These are phyloP conservation scores for Teunomyces gatunensis DNA, from an alignment of 805 yeast species.

Conservation along the genomic window DNA sequence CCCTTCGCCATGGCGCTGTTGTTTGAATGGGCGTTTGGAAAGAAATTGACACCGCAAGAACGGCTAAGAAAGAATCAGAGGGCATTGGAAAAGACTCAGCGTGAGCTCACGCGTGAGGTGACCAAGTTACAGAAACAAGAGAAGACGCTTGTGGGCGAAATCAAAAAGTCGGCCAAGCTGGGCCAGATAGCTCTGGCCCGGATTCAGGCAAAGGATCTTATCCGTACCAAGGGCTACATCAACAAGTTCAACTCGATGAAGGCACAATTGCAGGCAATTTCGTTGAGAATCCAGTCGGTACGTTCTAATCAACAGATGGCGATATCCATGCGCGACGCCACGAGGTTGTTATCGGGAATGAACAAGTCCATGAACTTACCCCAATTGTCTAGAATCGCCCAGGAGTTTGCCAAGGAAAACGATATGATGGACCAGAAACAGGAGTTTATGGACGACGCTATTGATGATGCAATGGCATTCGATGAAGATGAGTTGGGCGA, in stretches of 20 bases:
- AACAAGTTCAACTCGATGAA: conserved; percentile 90
- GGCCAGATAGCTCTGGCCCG: conserved; percentile 89
- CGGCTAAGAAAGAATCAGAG: conserved; percentile 92
- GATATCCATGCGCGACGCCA: conserved; percentile 90
- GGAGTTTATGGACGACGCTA: conserved; percentile 97
- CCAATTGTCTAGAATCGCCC: conserved; percentile 81
- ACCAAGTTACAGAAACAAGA: conserved; percentile 87
- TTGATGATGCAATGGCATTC: conserved; percentile 93
- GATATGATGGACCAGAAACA: conserved; percentile 98
- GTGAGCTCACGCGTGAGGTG: conserved; percentile 89
- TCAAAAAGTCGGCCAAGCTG: conserved; percentile 85
- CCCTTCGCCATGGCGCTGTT: conserved; percentile 8
- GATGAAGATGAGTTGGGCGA: conserved; percentile 71
- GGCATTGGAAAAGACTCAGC: conserved; percentile 88
- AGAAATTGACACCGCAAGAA: conserved; percentile 91
- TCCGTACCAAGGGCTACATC: conserved; percentile 79
- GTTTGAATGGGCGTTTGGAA: conserved; percentile 95
- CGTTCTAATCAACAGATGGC: conserved; percentile 95
- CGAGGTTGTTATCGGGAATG: conserved; percentile 79
- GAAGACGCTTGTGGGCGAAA: conserved; percentile 79
- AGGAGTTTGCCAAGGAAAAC: conserved; percentile 92
- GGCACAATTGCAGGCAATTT: conserved; percentile 93
- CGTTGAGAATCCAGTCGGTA: conserved; percentile 87
- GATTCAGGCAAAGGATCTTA: conserved; percentile 93
- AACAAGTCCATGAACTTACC: conserved; percentile 89